phyloP scores from a whole-genome alignment of 2,329 filamentous ascomycete genomes.

The Didymella segeticola region DNA sequence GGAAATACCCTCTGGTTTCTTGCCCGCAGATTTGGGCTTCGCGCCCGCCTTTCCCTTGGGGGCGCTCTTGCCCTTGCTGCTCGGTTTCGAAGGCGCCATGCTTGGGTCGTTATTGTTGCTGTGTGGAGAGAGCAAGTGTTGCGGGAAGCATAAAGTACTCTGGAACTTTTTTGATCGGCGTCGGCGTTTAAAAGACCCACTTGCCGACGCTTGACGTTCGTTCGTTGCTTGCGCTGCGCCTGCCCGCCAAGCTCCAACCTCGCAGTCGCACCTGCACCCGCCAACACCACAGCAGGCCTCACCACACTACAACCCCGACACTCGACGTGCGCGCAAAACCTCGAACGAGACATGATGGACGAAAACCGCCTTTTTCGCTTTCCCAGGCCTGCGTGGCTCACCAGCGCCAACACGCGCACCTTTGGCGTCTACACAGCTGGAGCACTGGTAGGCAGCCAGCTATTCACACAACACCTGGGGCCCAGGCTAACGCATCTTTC shows the following conservation, averaged over 20 bases:
- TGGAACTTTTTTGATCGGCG: constrained; percentile 38
- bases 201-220: constrained; percentile 25
- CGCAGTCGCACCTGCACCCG: constrained; percentile 26
- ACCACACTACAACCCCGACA: constrained; percentile 9
- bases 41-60: constrained; percentile 36
- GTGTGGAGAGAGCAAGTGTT: constrained; percentile 14
- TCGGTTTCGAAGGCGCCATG: constrained; percentile 39
- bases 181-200: constrained; percentile 34
- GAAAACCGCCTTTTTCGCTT: constrained; percentile 70
- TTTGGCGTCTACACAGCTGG: constrained; percentile 71
- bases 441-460: constrained; percentile 62
- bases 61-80: constrained; percentile 26
- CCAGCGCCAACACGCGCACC: constrained; percentile 67
- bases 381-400: constrained; percentile 70
- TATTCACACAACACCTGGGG: not conserved
- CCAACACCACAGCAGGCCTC: constrained; percentile 15
- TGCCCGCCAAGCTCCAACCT: constrained; percentile 38
- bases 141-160: constrained; percentile 8
- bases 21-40: constrained; percentile 43
- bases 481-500: not conserved
- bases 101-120: not conserved
- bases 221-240: no score
- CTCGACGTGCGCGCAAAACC: constrained; percentile 11
- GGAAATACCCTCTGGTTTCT: constrained; percentile 45
- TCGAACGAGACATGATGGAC: constrained; percentile 46